phyloP scores from a whole-genome alignment of 2,329 filamentous ascomycete genomes.

The Trichoderma lentiforme region DNA sequence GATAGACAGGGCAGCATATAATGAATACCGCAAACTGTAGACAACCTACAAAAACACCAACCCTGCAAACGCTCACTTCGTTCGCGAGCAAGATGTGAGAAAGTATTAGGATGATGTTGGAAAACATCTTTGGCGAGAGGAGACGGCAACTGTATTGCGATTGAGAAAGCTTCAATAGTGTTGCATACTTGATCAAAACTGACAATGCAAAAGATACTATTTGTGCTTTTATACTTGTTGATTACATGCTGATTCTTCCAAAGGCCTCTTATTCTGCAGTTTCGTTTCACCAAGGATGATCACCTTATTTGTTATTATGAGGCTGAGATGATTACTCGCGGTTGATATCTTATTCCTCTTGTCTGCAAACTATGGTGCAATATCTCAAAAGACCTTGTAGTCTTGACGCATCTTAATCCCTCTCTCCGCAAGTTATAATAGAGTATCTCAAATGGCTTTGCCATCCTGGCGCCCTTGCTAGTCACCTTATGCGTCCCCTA shows the following conservation, averaged over 20 bases:
- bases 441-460: no score
- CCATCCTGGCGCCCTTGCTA: not conserved
- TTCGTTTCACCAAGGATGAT: not conserved
- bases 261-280: not conserved
- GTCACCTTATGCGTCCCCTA: not conserved
- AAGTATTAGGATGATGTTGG: no score
- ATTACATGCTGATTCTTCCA: not conserved
- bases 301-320: not conserved
- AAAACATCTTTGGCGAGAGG: not conserved
- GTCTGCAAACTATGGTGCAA: not conserved
- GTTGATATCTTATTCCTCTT: not conserved
- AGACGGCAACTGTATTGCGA: not conserved
- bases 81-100: no score
- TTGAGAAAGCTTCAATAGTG: not conserved
- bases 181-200: not conserved
- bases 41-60: no score
- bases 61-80: no score
- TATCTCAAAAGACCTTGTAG: not conserved
- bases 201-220: not conserved
- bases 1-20: no score
- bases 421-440: no score
- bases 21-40: no score
- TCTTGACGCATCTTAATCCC: not conserved
- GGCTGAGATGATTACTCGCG: not conserved
- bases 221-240: not conserved